Conservation (phyloP, 129 eudicot species). For the Artemisia tridentata region DNA sequence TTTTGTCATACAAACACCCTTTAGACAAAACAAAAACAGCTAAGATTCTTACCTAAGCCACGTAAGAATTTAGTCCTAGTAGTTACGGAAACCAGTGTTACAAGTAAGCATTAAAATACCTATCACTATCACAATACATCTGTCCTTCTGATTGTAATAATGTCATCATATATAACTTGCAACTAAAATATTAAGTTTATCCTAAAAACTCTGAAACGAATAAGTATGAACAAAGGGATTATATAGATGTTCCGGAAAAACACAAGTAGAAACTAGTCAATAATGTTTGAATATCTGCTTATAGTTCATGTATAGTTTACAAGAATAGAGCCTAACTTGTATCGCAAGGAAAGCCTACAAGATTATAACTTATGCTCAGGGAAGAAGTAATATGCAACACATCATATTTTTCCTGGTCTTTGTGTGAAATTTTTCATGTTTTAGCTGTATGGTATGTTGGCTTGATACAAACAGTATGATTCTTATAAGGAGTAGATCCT, state of each 20-base stretch:
- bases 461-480: background rate
- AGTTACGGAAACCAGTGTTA: background rate
- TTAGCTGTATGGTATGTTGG: background rate
- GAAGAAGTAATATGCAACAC: background rate
- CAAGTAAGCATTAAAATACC: background rate
- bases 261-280: background rate
- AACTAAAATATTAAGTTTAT: background rate
- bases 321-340: background rate
- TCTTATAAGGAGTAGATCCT: background rate
- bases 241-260: background rate
- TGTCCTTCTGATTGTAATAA: background rate
- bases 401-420: background rate
- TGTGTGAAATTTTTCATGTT: background rate
- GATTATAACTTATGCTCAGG: background rate
- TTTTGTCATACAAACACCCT: background rate
- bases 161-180: background rate
- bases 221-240: background rate
- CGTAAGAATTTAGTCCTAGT: background rate
- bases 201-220: background rate
- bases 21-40: background rate
- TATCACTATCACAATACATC: background rate
- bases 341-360: constrained; percentile 4
- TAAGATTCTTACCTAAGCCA: background rate
- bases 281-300: background rate
- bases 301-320: background rate